Conservation (phyloP, 495 filamentous ascomycete genomes). For the Cairneyella variabilis region DNA sequence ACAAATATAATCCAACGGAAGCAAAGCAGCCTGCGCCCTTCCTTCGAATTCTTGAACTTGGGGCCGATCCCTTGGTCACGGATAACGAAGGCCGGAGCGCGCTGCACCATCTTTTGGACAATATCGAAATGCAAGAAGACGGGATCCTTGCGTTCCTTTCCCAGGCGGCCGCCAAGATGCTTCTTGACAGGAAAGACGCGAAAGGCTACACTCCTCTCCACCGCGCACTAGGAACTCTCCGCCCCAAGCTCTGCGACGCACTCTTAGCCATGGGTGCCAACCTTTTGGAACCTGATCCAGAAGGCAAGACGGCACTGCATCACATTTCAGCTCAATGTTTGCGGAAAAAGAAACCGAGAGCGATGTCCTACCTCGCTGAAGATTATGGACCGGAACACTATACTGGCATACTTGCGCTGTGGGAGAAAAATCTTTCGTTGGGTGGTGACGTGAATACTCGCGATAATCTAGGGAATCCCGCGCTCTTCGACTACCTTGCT, state of each 20-base stretch:
- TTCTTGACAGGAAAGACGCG: constrained; percentile 18
- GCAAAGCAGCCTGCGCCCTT: constrained; percentile 6
- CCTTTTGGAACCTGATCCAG: constrained; percentile 10
- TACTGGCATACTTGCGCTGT: constrained; percentile 3
- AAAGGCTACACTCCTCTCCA: constrained; percentile 25
- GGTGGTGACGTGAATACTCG: constrained; percentile 31
- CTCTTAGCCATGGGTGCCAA: constrained; percentile 25
- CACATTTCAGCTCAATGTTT: constrained; percentile 15
- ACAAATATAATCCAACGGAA: neutral
- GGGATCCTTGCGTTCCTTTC: constrained; percentile 17
- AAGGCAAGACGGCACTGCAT: constrained; percentile 30
- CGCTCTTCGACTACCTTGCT: constrained; percentile 28
- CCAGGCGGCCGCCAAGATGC: neutral
- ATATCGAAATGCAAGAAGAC: constrained; percentile 21
- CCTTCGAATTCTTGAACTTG: constrained; percentile 18
- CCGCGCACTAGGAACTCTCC: constrained; percentile 22
- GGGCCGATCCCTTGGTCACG: constrained; percentile 18
- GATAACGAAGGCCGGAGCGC: constrained; percentile 27
- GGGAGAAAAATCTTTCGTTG: constrained; percentile 19
- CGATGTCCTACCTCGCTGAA: neutral
- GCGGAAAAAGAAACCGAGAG: neutral
- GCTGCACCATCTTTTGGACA: constrained; percentile 28
- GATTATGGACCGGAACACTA: constrained; percentile 1
- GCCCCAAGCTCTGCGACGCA: constrained; percentile 6
- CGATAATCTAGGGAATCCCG: constrained; percentile 29